Percentiles rank a stretch among this genome's conserved stretches.
phyloP scores from a whole-genome alignment of 2,329 filamentous ascomycete genomes.

The Trichoderma simmonsii region DNA sequence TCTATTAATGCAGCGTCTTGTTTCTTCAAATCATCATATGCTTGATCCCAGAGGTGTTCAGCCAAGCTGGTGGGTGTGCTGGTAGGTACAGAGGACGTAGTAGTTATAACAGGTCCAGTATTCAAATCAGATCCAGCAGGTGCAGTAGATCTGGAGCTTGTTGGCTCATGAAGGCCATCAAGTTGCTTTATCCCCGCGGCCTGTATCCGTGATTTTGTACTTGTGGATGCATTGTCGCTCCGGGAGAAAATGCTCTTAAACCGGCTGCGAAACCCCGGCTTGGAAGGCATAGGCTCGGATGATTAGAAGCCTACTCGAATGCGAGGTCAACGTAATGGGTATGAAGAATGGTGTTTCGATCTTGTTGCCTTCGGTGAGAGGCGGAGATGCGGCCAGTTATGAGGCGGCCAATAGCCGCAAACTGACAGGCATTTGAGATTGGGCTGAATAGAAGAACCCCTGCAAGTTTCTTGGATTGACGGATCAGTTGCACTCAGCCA shows the following conservation, averaged over 20 bases:
- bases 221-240: no score
- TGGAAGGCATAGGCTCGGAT: not conserved
- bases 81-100: no score
- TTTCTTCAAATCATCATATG: constrained; percentile 24
- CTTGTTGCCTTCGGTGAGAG: not conserved
- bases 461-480: not conserved
- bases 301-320: not conserved
- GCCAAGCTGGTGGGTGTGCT: not conserved
- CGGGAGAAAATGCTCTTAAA: not conserved
- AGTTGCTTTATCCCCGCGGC: not conserved
- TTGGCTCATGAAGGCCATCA: not conserved
- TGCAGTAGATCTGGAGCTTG: not conserved
- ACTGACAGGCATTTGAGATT: not conserved
- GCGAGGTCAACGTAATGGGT: not conserved
- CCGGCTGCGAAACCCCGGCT: not conserved
- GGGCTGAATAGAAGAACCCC: not conserved
- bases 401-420: not conserved
- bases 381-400: not conserved
- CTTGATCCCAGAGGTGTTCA: constrained; percentile 22
- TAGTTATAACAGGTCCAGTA: no score
- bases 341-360: no score
- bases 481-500: not conserved
- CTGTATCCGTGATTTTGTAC: no score
- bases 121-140: not conserved
- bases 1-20: constrained; percentile 20